Conservation (phyloP, 2,329 filamentous ascomycete species). For the Pseudopithomyces maydicus region DNA sequence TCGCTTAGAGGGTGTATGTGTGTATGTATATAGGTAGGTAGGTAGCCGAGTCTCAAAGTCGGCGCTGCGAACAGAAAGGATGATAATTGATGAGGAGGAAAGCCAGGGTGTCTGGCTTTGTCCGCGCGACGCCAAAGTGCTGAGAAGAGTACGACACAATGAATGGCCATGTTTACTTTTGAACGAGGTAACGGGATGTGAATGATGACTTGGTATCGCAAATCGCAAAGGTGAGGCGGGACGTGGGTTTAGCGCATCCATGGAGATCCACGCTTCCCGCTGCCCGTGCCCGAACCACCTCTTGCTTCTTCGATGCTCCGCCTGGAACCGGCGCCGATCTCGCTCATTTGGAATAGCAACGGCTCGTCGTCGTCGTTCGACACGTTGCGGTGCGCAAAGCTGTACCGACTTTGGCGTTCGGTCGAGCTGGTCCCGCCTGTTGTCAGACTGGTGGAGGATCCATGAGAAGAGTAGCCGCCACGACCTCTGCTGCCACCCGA, state of each 20-base stretch:
- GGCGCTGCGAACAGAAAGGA: not conserved
- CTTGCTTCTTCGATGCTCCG: constrained; percentile 45
- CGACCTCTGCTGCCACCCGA: constrained; percentile 31
- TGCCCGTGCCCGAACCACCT: constrained; percentile 34
- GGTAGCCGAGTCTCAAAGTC: not conserved
- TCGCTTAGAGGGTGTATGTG: not conserved
- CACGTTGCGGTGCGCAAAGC: constrained; percentile 49
- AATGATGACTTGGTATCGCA: not conserved
- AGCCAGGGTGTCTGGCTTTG: not conserved
- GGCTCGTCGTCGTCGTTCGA: constrained; percentile 67
- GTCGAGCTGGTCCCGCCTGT: constrained; percentile 41
- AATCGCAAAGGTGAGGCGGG: no score
- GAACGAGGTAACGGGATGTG: not conserved
- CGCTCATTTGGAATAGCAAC: constrained; percentile 74
- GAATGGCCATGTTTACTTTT: not conserved
- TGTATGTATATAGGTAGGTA: no score
- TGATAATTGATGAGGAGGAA: not conserved
- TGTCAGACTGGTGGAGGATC: constrained; percentile 36
- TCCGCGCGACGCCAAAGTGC: not conserved
- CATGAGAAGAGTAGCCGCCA: constrained; percentile 37
- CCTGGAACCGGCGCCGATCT: constrained; percentile 59
- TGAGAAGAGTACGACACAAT: not conserved
- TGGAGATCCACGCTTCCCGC: constrained; percentile 32
- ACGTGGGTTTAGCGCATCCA: constrained; percentile 22
- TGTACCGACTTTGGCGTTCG: constrained; percentile 48